phyloP scores from a whole-genome alignment of 106 monocot species.

The Acanthochlamys bracteata region DNA sequence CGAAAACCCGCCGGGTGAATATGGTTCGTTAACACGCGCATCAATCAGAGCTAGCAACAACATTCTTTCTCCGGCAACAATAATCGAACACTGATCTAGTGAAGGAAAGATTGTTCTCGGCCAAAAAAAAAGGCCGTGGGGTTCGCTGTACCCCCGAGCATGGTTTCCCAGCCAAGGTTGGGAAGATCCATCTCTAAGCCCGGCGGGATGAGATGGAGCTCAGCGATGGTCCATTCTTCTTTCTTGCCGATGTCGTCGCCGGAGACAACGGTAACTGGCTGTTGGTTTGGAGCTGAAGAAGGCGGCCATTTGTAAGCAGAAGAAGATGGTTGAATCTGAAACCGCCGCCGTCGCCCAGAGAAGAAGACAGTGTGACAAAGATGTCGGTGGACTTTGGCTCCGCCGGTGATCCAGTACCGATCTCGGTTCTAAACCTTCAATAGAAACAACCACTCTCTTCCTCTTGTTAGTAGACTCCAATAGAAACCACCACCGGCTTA shows the following conservation, averaged over 20 bases:
- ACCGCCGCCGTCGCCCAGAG: slow-evolving; percentile 50
- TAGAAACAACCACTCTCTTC: background rate
- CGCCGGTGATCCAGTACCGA: slow-evolving; percentile 73
- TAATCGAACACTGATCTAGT: too few species aligned
- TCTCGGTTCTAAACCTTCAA: slow-evolving; percentile 40
- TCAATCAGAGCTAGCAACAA: too few species aligned
- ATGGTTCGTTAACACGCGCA: too few species aligned
- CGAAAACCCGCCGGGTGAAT: too few species aligned
- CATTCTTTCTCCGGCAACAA: too few species aligned
- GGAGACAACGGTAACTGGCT: too few species aligned
- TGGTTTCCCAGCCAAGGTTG: slow-evolving; percentile 51
- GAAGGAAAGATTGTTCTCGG: slow-evolving; percentile 64
- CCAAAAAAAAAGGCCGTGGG: slow-evolving; percentile 18
- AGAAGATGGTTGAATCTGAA: slow-evolving; percentile 13
- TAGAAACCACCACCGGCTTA: slow-evolving; percentile 11
- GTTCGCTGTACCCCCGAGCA: slow-evolving; percentile 35
- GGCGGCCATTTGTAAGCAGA: slow-evolving; percentile 17
- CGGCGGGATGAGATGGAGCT: slow-evolving; percentile 34
- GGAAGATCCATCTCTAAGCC: slow-evolving; percentile 4
- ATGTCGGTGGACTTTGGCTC: slow-evolving; percentile 77
- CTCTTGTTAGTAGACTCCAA: slow-evolving; percentile 14
- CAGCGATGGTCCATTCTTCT: slow-evolving; percentile 28
- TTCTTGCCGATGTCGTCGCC: slow-evolving; percentile 3
- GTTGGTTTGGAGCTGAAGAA: slow-evolving; percentile 2
- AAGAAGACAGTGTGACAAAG: slow-evolving; percentile 62